These are phyloP conservation scores for Epichloe brachyelytri DNA, from an alignment of 2,329 filamentous ascomycete genomes.

Conservation along the genomic window DNA sequence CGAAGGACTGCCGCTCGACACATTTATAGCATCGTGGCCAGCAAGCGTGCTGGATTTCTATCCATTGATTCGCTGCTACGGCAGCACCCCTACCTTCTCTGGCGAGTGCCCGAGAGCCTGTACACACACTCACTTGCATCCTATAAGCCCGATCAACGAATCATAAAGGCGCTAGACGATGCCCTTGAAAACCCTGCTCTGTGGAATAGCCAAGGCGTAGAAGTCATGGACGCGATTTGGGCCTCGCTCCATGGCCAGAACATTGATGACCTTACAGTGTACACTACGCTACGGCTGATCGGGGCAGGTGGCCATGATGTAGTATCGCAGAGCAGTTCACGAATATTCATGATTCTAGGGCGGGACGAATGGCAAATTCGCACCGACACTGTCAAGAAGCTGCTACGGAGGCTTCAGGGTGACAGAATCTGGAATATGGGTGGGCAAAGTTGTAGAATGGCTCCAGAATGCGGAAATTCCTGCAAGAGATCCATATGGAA, in stretches of 20 bases:
- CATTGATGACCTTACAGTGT: conserved; percentile 11
- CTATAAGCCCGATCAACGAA: conserved; percentile 8
- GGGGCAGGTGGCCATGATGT: conserved; percentile 18
- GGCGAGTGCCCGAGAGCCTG: conserved; percentile 19
- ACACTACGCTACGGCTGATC: conserved; percentile 19
- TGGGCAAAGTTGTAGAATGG: neutral
- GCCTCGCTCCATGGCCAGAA: conserved; percentile 7
- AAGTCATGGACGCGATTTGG: conserved; percentile 11
- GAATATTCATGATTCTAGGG: conserved; percentile 22
- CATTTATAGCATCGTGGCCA: conserved; percentile 10
- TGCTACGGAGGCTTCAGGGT: conserved; percentile 6
- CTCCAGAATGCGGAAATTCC: too few relatives aligned
- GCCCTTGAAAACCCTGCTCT: conserved; percentile 9
- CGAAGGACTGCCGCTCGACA: conserved; percentile 10
- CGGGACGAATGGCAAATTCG: conserved; percentile 22
- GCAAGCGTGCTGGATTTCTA: conserved; percentile 14
- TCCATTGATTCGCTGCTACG: conserved; percentile 11
- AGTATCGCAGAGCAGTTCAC: conserved; percentile 15
- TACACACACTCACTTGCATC: conserved; percentile 17
- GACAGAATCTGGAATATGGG: neutral
- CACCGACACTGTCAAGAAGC: conserved; percentile 10
- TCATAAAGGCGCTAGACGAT: conserved; percentile 14
- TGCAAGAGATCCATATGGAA: too few relatives aligned
- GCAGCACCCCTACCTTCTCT: conserved; percentile 25
- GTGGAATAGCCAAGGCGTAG: conserved; percentile 7